Evolutionary conservation across 2,329 filamentous ascomycete species (phyloP).

Genomic region (Cladosporium velox): DNA sequence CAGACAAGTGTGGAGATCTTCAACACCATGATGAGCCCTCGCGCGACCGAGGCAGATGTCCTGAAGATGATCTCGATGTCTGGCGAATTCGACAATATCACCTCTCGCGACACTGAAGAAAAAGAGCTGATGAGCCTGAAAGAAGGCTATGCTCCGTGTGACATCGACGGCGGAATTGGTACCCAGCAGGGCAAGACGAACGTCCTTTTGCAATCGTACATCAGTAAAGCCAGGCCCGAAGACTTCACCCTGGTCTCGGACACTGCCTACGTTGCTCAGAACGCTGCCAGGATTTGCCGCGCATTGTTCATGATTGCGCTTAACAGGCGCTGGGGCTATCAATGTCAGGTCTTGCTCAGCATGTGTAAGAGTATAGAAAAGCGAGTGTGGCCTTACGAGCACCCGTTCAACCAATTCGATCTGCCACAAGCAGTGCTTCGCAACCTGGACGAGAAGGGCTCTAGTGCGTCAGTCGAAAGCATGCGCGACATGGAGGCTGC

Average conservation of each 20-base stretch:
- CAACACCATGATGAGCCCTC: slow-evolving; percentile 88
- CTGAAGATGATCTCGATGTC: slow-evolving; percentile 97
- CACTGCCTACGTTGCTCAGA: slow-evolving; percentile 91
- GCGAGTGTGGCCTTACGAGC: slow-evolving; percentile 90
- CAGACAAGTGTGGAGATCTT: slow-evolving; percentile 95
- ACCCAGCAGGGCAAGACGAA: slow-evolving; percentile 89
- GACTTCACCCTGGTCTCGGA: slow-evolving; percentile 94
- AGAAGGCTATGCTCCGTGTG: slow-evolving; percentile 71
- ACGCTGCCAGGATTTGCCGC: slow-evolving; percentile 89
- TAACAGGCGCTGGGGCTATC: slow-evolving; percentile 92
- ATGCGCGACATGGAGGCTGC: slow-evolving; percentile 90
- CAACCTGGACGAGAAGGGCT: slow-evolving; percentile 79
- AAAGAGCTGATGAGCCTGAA: slow-evolving; percentile 79
- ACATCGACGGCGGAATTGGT: slow-evolving; percentile 68
- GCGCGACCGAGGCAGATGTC: slow-evolving; percentile 85
- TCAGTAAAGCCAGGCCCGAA: slow-evolving; percentile 81
- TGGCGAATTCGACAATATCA: slow-evolving; percentile 96
- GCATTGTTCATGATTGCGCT: slow-evolving; percentile 97
- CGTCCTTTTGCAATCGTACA: slow-evolving; percentile 89
- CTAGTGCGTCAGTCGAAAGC: slow-evolving; percentile 71
- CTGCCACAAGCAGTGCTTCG: slow-evolving; percentile 79
- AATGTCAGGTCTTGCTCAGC: slow-evolving; percentile 86
- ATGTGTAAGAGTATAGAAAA: slow-evolving; percentile 97
- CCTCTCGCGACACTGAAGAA: slow-evolving; percentile 85
- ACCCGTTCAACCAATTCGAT: slow-evolving; percentile 94